phyloP scores from a whole-genome alignment of 306 rosid species.

The Fragaria nilgerrensis region DNA sequence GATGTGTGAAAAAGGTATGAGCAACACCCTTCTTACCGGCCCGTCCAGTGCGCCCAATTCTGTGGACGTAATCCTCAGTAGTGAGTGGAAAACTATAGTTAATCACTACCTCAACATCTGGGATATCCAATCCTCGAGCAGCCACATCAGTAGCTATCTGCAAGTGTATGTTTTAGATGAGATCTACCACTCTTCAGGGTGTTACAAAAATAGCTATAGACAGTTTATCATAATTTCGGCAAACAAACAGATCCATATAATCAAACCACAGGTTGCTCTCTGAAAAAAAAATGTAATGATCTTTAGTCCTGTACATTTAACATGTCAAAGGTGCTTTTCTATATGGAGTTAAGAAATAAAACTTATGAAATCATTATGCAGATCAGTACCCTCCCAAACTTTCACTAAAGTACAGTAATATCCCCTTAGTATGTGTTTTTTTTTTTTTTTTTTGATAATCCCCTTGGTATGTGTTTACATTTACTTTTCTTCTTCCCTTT shows the following conservation, averaged over 20 bases:
- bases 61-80: constrained; percentile 91
- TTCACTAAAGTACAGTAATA: not conserved
- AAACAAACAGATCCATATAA: not conserved
- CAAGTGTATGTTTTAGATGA: constrained; percentile 16
- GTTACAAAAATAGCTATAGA: not conserved
- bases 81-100: constrained; percentile 93
- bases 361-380: not conserved
- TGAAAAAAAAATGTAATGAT: not conserved
- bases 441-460: not conserved
- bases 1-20: constrained; percentile 86
- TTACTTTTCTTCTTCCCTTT: not conserved
- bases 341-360: not conserved
- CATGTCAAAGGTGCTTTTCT: not conserved
- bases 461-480: no score
- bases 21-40: constrained; percentile 98
- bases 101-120: constrained; percentile 93
- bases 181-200: not conserved
- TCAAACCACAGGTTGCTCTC: not conserved
- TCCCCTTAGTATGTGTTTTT: not conserved
- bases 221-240: not conserved
- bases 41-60: constrained; percentile 96
- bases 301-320: not conserved
- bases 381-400: not conserved
- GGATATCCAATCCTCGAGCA: constrained; percentile 97
- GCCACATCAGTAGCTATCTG: constrained; percentile 99